These are phyloP conservation scores for Astrothelium subdiscretum DNA, from an alignment of 495 filamentous ascomycete genomes.

Conservation along the genomic window DNA sequence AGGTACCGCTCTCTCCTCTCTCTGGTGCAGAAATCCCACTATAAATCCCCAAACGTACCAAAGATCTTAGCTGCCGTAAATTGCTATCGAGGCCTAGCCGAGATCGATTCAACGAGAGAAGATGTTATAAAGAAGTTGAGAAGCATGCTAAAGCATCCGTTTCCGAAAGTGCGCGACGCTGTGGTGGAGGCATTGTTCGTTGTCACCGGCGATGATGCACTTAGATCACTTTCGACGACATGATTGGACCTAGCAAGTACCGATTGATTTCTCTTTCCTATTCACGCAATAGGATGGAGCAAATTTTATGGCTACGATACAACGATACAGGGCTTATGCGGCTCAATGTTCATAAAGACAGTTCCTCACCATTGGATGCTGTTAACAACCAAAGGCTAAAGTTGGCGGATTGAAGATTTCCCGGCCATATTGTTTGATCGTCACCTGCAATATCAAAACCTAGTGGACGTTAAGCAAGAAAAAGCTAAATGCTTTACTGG, in stretches of 20 bases:
- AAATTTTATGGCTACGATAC: no score
- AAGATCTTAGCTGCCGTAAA: slow-evolving; percentile 68
- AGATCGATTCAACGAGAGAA: slow-evolving; percentile 26
- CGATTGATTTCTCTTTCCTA: no score
- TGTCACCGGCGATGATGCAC: slow-evolving; percentile 3
- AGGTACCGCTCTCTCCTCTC: slow-evolving; percentile 52
- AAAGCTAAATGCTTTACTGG: no score
- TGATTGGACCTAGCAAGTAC: neutral
- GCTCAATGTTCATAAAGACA: no score
- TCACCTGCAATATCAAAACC: no score
- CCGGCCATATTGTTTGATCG: no score
- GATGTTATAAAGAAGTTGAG: slow-evolving; percentile 30
- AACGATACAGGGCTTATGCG: no score
- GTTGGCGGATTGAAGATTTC: no score
- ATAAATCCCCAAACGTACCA: slow-evolving; percentile 65
- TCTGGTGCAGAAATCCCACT: slow-evolving; percentile 63
- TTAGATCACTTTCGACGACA: slow-evolving; percentile 1
- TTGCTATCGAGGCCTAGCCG: slow-evolving; percentile 58
- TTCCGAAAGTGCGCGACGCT: slow-evolving; percentile 11
- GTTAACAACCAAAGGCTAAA: no score
- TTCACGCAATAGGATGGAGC: no score
- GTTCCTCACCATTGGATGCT: no score
- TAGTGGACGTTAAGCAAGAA: no score
- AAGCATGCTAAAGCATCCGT: slow-evolving; percentile 20
- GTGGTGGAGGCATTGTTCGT: slow-evolving; percentile 12